Percentiles rank a stretch among this genome's conserved stretches.
These are phyloP conservation scores for Fusarium scirpi DNA, from an alignment of 2,329 filamentous ascomycete species.

Conservation along the genomic window DNA sequence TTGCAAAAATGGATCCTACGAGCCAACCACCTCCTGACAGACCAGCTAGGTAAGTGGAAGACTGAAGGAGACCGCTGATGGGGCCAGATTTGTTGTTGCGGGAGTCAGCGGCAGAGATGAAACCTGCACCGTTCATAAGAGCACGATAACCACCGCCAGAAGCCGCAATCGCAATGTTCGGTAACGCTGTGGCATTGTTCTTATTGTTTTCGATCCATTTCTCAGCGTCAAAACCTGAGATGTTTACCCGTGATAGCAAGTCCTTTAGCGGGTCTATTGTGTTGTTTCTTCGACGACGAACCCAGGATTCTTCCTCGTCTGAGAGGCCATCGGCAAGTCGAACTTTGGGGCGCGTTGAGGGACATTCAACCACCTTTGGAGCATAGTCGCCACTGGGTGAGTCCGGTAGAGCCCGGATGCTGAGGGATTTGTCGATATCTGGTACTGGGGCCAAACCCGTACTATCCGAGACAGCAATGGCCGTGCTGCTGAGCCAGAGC, in stretches of 20 bases:
- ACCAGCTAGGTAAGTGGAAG: slow-evolving; percentile 82
- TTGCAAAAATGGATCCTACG: slow-evolving; percentile 81
- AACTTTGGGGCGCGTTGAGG: slow-evolving; percentile 73
- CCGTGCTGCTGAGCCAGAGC: slow-evolving; percentile 3
- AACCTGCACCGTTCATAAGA: slow-evolving; percentile 84
- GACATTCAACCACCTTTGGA: slow-evolving; percentile 76
- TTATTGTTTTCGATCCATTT: slow-evolving; percentile 69
- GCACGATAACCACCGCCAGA: slow-evolving; percentile 90
- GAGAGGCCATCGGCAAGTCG: slow-evolving; percentile 74
- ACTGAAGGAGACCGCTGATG: slow-evolving; percentile 83
- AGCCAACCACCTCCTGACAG: slow-evolving; percentile 88
- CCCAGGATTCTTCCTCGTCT: slow-evolving; percentile 77
- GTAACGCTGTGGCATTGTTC: slow-evolving; percentile 53
- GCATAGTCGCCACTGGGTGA: slow-evolving; percentile 64
- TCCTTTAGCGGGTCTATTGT: slow-evolving; percentile 79
- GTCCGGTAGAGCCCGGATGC: slow-evolving; percentile 14
- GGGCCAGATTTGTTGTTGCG: slow-evolving; percentile 67
- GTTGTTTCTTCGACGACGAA: slow-evolving; percentile 75
- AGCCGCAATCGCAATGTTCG: slow-evolving; percentile 78
- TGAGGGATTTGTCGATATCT: not conserved
- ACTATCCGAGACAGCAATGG: slow-evolving; percentile 5
- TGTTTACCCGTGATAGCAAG: slow-evolving; percentile 77
- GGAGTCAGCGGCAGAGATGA: slow-evolving; percentile 82
- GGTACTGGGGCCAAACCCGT: not conserved
- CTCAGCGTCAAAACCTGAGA: slow-evolving; percentile 79